Base-by-base conservation (phyloP, 768 basidiomycete species). In the Rhodotorula babjevae region DNA sequence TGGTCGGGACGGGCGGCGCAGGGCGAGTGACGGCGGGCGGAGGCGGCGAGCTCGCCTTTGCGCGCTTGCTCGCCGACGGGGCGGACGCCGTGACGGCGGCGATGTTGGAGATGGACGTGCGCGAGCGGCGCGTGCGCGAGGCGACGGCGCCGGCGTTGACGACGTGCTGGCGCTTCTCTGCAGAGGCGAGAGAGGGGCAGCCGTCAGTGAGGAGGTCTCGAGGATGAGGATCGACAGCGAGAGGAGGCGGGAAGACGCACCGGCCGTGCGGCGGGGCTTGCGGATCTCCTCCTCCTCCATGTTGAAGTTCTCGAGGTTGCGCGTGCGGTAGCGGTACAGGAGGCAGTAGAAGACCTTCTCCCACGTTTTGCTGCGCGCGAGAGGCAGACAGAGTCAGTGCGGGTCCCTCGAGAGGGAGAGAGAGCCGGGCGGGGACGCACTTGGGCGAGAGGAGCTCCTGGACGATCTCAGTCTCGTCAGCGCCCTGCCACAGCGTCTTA, bases 331-430 rank as follows among this genome's bases (percentile, higher is more conserved):
- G 74, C 87, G 87, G 66, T 89, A 84, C n/a, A 99, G 84, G 10
- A 97, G 83, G 78, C 91, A 88, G 81, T 99, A 99, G 61, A 98
- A 90, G 0, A 91, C 92, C 82, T 99, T 97, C 80, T 98, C 92
- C 90, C 92, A 94, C 42, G 90, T 94, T 63, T 87, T 87, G 67
- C 88, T 87, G 63, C 23, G 25, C 9, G 29, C 21, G 23, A 36
- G 36, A 36, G 9, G 9, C 5, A 36, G 36, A 36, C 4, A 36
- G 36, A 9, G 36, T 36, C 36, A 36, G 36, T 4, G 36, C 36
- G 36, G 9, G 36, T 36, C 36, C 36, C 5, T 36, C 36, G 44
- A 46, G 27, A 62, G 12, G n/a, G 64, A 59, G 58, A 3, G 18
- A n/a, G 14, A 40, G 25, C 9, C 11, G 36, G 40, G 42, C 47